Conservation (phyloP, 164 flowering plant species). For the Echeveria elegans region DNA sequence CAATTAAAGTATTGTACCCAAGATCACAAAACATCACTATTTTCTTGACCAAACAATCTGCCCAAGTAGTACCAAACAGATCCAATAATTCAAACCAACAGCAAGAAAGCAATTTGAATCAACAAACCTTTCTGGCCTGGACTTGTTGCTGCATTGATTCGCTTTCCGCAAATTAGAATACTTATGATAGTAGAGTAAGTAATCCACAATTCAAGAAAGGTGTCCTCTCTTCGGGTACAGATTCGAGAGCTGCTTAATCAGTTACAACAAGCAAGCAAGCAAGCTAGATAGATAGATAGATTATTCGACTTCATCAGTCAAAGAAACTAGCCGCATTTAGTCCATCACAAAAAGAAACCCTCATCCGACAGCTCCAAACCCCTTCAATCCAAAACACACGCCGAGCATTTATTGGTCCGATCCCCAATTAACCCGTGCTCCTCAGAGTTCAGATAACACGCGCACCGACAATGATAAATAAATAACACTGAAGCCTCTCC, state of each 20-base stretch:
- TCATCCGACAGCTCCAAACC: background rate
- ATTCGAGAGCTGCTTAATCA: background rate
- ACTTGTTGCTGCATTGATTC: conserved; percentile 4
- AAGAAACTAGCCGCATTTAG: background rate
- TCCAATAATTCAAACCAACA: background rate
- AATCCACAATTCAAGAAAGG: background rate
- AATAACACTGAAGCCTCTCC: background rate
- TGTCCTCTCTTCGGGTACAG: background rate
- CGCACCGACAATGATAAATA: background rate
- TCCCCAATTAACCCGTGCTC: background rate
- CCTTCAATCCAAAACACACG: background rate
- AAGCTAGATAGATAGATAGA: background rate
- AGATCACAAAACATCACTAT: no score
- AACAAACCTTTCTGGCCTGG: background rate
- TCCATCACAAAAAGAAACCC: background rate
- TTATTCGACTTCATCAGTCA: background rate
- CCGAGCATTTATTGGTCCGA: background rate
- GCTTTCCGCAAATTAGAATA: background rate
- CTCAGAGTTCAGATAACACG: background rate
- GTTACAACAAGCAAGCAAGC: background rate
- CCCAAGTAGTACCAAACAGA: background rate
- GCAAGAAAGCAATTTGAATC: background rate
- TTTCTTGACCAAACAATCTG: background rate
- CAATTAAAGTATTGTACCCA: no score
- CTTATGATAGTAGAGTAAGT: no score